Evolutionary conservation across 2,329 filamentous ascomycete genomes (phyloP).

Genomic region (Calonectria multiphialidica): DNA sequence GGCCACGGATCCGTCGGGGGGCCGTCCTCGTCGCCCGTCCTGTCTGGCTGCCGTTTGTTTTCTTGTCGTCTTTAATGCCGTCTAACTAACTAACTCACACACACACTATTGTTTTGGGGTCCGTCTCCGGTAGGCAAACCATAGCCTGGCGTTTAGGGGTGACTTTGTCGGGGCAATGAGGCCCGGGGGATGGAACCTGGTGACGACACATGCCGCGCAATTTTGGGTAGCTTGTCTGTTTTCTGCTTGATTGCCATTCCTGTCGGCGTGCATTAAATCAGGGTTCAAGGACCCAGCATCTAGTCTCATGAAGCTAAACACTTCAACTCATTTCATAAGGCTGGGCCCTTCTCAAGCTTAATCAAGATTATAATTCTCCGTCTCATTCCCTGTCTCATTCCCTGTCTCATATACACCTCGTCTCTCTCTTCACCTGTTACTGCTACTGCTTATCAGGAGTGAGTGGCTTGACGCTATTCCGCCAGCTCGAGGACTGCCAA

Average conservation of each 20-base stretch:
- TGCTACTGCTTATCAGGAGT: not conserved
- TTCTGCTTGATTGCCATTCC: not conserved
- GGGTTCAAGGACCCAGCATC: not conserved
- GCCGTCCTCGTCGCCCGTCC: not conserved
- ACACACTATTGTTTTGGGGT: conserved; percentile 14
- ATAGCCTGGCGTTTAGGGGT: conserved; percentile 27
- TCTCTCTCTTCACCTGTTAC: not conserved
- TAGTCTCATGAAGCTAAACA: not conserved
- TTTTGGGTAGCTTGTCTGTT: not conserved
- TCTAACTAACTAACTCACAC: not conserved
- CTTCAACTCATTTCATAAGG: not conserved
- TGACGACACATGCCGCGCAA: conserved; percentile 11
- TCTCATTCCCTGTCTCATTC: not conserved
- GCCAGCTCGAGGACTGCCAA: not conserved
- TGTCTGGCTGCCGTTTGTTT: not conserved
- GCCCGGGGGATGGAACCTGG: not conserved
- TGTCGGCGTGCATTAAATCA: conserved; percentile 10
- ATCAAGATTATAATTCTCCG: not conserved
- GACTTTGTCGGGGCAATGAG: conserved; percentile 8
- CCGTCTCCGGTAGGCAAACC: conserved; percentile 23
- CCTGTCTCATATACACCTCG: not conserved
- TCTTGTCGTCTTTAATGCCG: conserved; percentile 1
- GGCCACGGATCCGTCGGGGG: conserved; percentile 8
- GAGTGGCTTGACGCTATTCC: not conserved
- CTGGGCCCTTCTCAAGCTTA: not conserved